phyloP scores from a whole-genome alignment of 352 stramenopile species.

The Pythium dissimile region DNA sequence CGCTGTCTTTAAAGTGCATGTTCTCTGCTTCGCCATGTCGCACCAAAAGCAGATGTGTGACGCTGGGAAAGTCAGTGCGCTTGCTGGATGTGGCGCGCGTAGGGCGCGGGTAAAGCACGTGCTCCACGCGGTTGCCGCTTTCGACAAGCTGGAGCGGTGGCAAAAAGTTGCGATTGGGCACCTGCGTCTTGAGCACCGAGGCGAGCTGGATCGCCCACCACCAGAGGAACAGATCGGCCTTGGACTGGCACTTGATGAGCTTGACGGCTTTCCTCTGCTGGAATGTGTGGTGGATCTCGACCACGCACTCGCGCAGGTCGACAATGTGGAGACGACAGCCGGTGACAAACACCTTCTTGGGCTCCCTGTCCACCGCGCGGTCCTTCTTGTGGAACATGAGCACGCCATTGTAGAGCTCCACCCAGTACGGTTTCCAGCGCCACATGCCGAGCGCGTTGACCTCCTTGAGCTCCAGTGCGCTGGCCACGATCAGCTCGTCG shows the following conservation, averaged over 20 bases:
- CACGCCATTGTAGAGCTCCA: constrained; percentile 67
- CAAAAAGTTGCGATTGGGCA: constrained; percentile 34
- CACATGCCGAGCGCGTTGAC: constrained; percentile 3
- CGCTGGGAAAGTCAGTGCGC: constrained; percentile 18
- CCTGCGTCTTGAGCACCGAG: constrained; percentile 36
- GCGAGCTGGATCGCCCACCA: constrained; percentile 75
- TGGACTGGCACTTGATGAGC: constrained; percentile 46
- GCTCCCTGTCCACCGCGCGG: constrained; percentile 55
- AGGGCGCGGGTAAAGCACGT: constrained; percentile 55
- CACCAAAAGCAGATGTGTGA: constrained; percentile 69
- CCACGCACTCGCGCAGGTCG: constrained; percentile 41
- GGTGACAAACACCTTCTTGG: constrained; percentile 35
- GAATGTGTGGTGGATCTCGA: constrained; percentile 61
- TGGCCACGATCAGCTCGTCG: constrained; percentile 49
- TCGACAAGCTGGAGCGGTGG: constrained; percentile 53
- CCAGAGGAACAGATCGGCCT: constrained; percentile 68
- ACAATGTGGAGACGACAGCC: constrained; percentile 44
- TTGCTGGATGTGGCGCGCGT: constrained; percentile 14
- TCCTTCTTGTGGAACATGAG: constrained; percentile 55
- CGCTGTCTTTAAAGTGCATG: constrained; percentile 76
- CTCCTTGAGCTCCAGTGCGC: constrained; percentile 36
- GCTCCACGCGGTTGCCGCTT: constrained; percentile 45
- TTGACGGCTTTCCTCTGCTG: constrained; percentile 36
- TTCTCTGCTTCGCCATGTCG: constrained; percentile 79
- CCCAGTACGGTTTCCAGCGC: constrained; percentile 36